A percentile compares a stretch with the other conserved stretches of the same genome.
Evolutionary conservation across 1,284 basidiomycete species (phyloP).

Genomic region (Schizophyllum amplum): DNA sequence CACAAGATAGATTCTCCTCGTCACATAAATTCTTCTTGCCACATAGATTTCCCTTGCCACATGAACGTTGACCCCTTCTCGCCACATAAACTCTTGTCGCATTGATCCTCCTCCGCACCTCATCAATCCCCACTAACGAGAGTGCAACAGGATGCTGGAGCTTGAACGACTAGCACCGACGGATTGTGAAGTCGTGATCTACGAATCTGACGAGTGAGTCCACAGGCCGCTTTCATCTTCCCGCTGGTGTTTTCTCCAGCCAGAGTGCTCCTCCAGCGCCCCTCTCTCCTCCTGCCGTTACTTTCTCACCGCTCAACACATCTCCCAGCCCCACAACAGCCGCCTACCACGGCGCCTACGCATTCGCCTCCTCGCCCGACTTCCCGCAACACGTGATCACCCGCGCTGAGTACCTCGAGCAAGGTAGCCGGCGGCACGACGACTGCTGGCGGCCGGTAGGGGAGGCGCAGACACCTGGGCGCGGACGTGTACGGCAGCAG

Average conservation of each 20-base stretch:
- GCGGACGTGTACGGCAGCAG: no score
- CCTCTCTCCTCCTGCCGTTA: constrained; percentile 2
- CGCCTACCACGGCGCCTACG: constrained; percentile 61
- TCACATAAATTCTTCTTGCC: constrained; percentile 6
- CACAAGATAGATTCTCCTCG: no score
- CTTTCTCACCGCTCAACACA: constrained; percentile 3
- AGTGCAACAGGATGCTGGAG: constrained; percentile 48
- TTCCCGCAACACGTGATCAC: constrained; percentile 55
- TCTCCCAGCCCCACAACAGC: constrained; percentile 60
- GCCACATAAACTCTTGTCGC: no score
- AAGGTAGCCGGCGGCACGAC: constrained; percentile 38
- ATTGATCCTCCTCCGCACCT: no score
- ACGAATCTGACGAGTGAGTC: constrained; percentile 66
- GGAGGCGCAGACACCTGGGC: not conserved
- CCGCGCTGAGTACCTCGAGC: constrained; percentile 75
- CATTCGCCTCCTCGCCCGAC: constrained; percentile 46
- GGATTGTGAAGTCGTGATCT: constrained; percentile 67
- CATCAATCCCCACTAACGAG: no score
- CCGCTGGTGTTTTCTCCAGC: not conserved
- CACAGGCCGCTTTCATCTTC: constrained; percentile 2
- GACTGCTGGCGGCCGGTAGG: constrained; percentile 28
- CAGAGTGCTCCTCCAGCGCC: not conserved
- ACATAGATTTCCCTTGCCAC: constrained; percentile 1
- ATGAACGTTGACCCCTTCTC: no score
- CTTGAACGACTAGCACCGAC: constrained; percentile 72